These are phyloP conservation scores for Globisporangium spiculum DNA, from an alignment of 352 stramenopile genomes.

Conservation along the genomic window DNA sequence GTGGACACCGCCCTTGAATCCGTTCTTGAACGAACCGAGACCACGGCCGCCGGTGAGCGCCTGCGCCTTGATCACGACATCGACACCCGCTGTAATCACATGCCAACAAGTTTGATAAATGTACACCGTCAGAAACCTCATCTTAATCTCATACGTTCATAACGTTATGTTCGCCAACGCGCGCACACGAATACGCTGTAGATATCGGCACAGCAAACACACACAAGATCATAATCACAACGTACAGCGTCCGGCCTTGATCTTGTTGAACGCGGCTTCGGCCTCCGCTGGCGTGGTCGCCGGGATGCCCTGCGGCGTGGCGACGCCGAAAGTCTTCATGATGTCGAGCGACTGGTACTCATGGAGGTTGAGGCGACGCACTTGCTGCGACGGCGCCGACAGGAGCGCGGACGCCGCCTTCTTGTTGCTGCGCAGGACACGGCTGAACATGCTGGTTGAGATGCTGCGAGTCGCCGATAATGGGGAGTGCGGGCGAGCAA, in stretches of 20 bases:
- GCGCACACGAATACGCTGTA: not conserved
- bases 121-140: not conserved
- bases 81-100: constrained; percentile 50
- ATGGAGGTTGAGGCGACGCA: constrained; percentile 91
- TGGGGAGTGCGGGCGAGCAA: constrained; percentile 4
- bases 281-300: constrained; percentile 81
- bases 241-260: constrained; percentile 70
- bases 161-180: not conserved
- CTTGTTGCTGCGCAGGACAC: constrained; percentile 32
- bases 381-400: constrained; percentile 61
- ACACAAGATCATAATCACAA: constrained; percentile 9
- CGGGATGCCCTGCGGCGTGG: constrained; percentile 63
- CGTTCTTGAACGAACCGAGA: constrained; percentile 96
- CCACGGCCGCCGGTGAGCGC: constrained; percentile 95
- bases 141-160: not conserved
- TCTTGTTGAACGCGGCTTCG: constrained; percentile 74
- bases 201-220: constrained; percentile 1
- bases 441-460: constrained; percentile 48
- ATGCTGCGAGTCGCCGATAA: not conserved
- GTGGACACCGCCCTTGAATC: constrained; percentile 97
- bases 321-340: constrained; percentile 89
- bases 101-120: not conserved
- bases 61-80: constrained; percentile 97
- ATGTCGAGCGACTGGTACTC: constrained; percentile 95
- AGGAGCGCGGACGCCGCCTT: constrained; percentile 39